Evolutionary conservation across 2,329 filamentous ascomycete genomes (phyloP), one percentile per base, ranked within the genome.

Genomic region (Gremmenia infestans): DNA sequence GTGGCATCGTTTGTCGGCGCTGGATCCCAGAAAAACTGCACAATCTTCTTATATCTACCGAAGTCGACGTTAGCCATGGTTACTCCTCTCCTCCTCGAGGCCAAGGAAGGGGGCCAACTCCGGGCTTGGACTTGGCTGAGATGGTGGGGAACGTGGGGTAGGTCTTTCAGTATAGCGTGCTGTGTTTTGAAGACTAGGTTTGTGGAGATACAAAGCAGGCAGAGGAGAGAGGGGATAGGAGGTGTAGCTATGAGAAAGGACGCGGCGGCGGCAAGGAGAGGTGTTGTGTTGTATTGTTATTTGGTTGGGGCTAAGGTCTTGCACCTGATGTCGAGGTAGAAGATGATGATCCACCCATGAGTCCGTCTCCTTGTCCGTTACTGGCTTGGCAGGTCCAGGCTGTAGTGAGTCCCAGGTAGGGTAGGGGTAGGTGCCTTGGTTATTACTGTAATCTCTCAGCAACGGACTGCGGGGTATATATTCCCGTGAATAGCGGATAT

Each of bases 11-110:
- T 96, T 60, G 81, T 83, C 5, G 91, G 92, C 61, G 92, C 86
- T 0, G 91, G 91, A 65, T 97, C 92, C 87, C 91, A 96, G 68
- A 97, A 87, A 75, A 89, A 91, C 73, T 93, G 89, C 58, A 97
- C 86, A 65, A 97, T 85, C 61, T 88, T 88, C 72, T 90, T 89
- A 69, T 86, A 85, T 64, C 88, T 87, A 64, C 88, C 83, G 58
- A 95, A 76, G 67, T 96, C 89, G 54, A 88, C 82, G 55, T 81
- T 85, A 67, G 80, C 79, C 83, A 87, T 70, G 50, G 39, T 54
- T 19, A 48, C 35, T 49, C 28, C n/a, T 48, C 35, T 49, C 28
- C n/a, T 51, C 46, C 7, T 51, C 15, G 15, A 45, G n/a, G n/a
- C 17, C 22, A 15, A 17, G 25, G n/a, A 39, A 48, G 52, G n/a